Conservation (phyloP, 2,329 filamentous ascomycete genomes). For the Epichloe sp. region DNA sequence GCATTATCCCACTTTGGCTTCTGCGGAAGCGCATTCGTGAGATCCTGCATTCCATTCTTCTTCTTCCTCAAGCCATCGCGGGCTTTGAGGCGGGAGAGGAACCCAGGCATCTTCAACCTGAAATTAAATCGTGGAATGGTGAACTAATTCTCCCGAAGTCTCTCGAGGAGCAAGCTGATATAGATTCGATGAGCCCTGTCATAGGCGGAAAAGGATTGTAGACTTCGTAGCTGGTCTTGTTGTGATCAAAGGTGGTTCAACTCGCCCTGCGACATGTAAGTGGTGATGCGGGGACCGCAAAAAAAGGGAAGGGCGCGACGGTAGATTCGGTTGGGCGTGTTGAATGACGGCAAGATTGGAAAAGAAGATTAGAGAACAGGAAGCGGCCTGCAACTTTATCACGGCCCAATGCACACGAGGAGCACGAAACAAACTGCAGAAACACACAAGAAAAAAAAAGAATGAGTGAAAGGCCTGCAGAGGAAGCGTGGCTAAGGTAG, state of each 20-base stretch:
- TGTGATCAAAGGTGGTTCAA: conserved; percentile 3
- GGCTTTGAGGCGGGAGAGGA: conserved; percentile 57
- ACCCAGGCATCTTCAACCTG: conserved; percentile 35
- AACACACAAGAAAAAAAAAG: not conserved
- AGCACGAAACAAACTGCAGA: conserved; percentile 1
- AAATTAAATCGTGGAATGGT: not conserved
- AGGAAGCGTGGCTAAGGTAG: not conserved
- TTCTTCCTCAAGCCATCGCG: conserved; percentile 60
- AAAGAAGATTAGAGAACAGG: not conserved
- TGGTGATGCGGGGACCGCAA: conserved; percentile 4
- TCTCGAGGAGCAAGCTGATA: not conserved
- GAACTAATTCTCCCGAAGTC: not conserved
- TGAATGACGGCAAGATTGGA: not conserved
- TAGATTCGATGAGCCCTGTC: not conserved
- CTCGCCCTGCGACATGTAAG: conserved; percentile 7
- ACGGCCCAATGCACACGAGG: not conserved
- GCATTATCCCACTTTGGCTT: conserved; percentile 81
- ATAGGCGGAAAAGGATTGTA: not conserved
- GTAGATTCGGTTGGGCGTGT: not conserved
- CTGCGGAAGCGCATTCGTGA: conserved; percentile 38
- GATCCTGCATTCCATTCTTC: conserved; percentile 45
- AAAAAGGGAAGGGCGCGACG: conserved; percentile 1
- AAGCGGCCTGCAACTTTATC: not conserved
- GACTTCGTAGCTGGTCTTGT: not conserved
- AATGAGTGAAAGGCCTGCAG: conserved; percentile 1